A percentile compares a stretch with the other conserved stretches of the same genome.
These are phyloP conservation scores for Kwoniella sp. DNA, from an alignment of 768 basidiomycete genomes.

Conservation along the genomic window DNA sequence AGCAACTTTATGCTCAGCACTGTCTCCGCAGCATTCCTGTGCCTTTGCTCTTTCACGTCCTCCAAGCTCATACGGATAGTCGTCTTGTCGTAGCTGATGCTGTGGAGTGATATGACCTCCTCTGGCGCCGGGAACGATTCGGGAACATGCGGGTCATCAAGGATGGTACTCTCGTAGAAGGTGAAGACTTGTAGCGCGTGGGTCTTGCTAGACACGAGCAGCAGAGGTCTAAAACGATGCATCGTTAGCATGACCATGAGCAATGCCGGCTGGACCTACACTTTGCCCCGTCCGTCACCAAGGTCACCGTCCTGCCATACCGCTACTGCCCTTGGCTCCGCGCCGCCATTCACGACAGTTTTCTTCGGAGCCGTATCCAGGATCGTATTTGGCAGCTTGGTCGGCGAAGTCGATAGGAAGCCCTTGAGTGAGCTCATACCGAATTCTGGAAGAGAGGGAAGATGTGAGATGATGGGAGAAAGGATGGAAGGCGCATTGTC, in stretches of 20 bases:
- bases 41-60: background rate
- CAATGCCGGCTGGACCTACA: slow-evolving; percentile 21
- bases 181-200: slow-evolving; percentile 42
- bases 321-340: slow-evolving; percentile 2
- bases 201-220: slow-evolving; percentile 22
- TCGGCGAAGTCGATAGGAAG: slow-evolving; percentile 35
- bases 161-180: slow-evolving; percentile 9
- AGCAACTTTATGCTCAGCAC: slow-evolving; percentile 11
- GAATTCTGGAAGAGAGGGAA: slow-evolving; percentile 23
- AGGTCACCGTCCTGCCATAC: slow-evolving; percentile 39
- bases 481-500: slow-evolving; percentile 30
- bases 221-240: slow-evolving; percentile 17
- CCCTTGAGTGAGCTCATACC: slow-evolving; percentile 33
- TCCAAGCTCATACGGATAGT: slow-evolving; percentile 13
- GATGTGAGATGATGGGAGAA: slow-evolving; percentile 29
- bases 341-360: background rate
- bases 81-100: slow-evolving; percentile 21
- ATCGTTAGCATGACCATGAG: background rate
- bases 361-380: background rate
- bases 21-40: background rate
- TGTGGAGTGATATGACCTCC: slow-evolving; percentile 33
- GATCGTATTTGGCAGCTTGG: background rate
- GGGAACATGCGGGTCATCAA: slow-evolving; percentile 35
- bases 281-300: slow-evolving; percentile 33
- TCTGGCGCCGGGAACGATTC: slow-evolving; percentile 38